Evolutionary conservation across 176 grass and related monocot genomes (phyloP), one percentile per base, ranked within the genome.

Genomic region (Chloris gayana): DNA sequence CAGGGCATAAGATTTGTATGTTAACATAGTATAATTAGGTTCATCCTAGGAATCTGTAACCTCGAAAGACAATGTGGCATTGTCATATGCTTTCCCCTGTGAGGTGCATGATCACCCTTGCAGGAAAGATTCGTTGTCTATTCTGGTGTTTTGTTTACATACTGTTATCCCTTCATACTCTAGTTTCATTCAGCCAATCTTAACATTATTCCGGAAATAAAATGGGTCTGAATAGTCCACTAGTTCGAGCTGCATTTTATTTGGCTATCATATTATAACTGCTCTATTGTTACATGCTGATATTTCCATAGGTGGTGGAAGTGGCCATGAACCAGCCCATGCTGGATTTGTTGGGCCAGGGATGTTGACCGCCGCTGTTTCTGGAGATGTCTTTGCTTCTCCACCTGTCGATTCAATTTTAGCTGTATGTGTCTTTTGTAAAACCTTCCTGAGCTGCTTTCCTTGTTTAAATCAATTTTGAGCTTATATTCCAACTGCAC

Each of bases 311-410:
- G 97, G 97, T 77, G 97, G 93, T 88, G 97, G 97, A 86, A 92
- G 92, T 74, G 97, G 97, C 63, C 97, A 99, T 88, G 97, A 99
- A 62, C 97, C 97, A 72, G 80, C 97, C 19, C 93, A 99, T 89
- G 87, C 88, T 91, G 97, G 97, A 83, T 99, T 93, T 93, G 96
- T 99, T 92, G 96, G 96, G 35, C 82, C 88, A 50, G 96, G 96
- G 75, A 99, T 99, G 96, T 80, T 99, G 87, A 99, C 96, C 46
- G 92, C 96, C 62, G 96, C 96, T 79, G 88, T 95, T 60, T 99
- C 84, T 79, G 96, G 96, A 82, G 96, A 99, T 85, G 87, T 99
- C 80, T 99, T 99, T 13, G 33, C 96, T 77, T 99, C 96, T 67
- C 96, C 96, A 32, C 93, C 93, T 19, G 88, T 95, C 70, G 86